Conservation (phyloP, 2,329 filamentous ascomycete species). For the Colletotrichum cereale region DNA sequence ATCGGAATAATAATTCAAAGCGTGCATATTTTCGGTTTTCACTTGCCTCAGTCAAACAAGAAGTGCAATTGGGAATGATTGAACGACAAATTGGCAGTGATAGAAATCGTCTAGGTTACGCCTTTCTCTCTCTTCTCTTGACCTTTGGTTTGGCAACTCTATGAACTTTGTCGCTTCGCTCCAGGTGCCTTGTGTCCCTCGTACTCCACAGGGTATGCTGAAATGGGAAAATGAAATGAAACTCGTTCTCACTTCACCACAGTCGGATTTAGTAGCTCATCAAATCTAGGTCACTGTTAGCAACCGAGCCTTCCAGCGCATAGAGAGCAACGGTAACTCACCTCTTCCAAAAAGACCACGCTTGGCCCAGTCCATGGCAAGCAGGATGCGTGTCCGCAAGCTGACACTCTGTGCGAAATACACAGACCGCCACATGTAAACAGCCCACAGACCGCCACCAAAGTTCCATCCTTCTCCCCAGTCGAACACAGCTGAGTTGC, state of each 20-base stretch:
- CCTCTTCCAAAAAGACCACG: conserved; percentile 94
- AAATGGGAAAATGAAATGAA: not conserved
- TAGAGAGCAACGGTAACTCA: conserved; percentile 59
- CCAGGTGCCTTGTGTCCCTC: conserved; percentile 6
- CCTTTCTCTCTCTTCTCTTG: not conserved
- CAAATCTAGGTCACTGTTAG: conserved; percentile 47
- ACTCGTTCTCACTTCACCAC: conserved; percentile 5
- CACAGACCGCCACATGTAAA: conserved; percentile 95
- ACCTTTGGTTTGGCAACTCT: not conserved
- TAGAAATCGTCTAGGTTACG: conserved; percentile 2
- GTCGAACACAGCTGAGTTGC: conserved; percentile 96
- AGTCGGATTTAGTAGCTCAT: conserved; percentile 49
- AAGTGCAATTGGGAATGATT: not conserved
- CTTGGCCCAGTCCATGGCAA: conserved; percentile 99
- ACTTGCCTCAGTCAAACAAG: not conserved
- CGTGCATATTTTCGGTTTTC: conserved; percentile 3
- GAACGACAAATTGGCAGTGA: conserved; percentile 10
- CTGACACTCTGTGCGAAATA: conserved; percentile 99
- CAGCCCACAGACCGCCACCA: conserved; percentile 87
- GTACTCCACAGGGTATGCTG: conserved; percentile 32
- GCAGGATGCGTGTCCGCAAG: conserved; percentile 84
- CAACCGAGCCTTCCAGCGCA: not conserved
- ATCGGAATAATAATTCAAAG: conserved; percentile 36
- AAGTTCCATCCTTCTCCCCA: conserved; percentile 81
- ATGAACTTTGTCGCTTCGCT: not conserved